A percentile compares a stretch with the other conserved stretches of the same genome.
Conservation (phyloP, 306 rosid species). For the Medicago lupulina region DNA sequence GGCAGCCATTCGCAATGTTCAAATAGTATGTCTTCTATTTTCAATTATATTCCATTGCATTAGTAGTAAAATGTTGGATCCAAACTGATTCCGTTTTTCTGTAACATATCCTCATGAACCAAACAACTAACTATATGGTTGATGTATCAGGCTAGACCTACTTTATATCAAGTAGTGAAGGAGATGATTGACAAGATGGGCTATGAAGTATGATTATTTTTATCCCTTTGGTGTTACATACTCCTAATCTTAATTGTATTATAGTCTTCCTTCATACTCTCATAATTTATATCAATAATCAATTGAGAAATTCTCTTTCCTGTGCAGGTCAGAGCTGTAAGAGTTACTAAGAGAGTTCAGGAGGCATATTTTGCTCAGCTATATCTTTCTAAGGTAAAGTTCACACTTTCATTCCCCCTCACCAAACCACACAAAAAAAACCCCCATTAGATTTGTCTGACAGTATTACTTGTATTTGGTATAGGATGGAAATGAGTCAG, state of each 20-base stretch:
- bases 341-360: conserved; percentile 93
- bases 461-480: conserved; percentile 25
- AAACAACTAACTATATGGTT: conserved; percentile 37
- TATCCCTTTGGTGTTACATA: conserved; percentile 24
- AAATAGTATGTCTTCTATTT: conserved; percentile 65
- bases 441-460: conserved; percentile 17
- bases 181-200: conserved; percentile 99
- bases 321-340: conserved; percentile 77
- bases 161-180: conserved; percentile 92
- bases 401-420: conserved; percentile 5
- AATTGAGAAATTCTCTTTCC: conserved; percentile 32
- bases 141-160: conserved; percentile 88
- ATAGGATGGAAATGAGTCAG: no score
- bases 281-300: conserved; percentile 21
- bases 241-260: conserved; percentile 27
- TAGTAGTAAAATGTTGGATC: conserved; percentile 1
- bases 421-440: not conserved
- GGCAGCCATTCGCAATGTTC: conserved; percentile 99
- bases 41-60: conserved; percentile 11
- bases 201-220: conserved; percentile 69
- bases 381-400: conserved; percentile 81
- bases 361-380: conserved; percentile 97
- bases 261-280: conserved; percentile 1
- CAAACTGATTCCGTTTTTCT: conserved; percentile 26
- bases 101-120: conserved; percentile 29